phyloP scores from a whole-genome alignment of 2,329 filamentous ascomycete genomes.

The Hirsutella minnesotensis region DNA sequence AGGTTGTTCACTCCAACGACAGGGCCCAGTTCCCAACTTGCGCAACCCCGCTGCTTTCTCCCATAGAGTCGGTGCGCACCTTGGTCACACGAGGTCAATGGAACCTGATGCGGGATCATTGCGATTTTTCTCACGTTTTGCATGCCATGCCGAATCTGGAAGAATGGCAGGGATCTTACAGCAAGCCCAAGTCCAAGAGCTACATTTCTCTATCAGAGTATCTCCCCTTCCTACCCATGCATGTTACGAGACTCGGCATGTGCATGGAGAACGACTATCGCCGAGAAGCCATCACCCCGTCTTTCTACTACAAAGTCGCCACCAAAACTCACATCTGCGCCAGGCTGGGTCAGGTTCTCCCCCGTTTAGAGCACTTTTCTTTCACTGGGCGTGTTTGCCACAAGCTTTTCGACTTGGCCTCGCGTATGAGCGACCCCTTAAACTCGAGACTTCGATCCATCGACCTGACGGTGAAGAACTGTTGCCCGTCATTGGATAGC shows the following conservation, averaged over 20 bases:
- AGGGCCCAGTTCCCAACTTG: conserved; percentile 6
- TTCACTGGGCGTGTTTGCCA: conserved; percentile 65
- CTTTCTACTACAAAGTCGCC: conserved; percentile 49
- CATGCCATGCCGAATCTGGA: conserved; percentile 52
- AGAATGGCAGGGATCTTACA: conserved; percentile 52
- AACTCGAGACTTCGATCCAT: conserved; percentile 48
- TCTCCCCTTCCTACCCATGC: conserved; percentile 42
- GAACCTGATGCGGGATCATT: conserved; percentile 56
- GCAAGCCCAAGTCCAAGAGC: conserved; percentile 62
- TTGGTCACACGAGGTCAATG: conserved; percentile 65
- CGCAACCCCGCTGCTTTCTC: conserved; percentile 25
- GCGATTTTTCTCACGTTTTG: conserved; percentile 51
- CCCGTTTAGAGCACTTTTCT: conserved; percentile 52
- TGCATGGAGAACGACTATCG: conserved; percentile 62
- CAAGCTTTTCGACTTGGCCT: conserved; percentile 50
- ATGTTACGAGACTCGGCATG: conserved; percentile 52
- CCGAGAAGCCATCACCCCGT: conserved; percentile 47
- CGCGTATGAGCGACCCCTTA: conserved; percentile 34
- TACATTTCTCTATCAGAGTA: conserved; percentile 59
- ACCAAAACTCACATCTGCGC: conserved; percentile 53
- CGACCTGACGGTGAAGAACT: conserved; percentile 64
- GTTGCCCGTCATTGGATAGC: conserved; percentile 44
- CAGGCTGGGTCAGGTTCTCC: conserved; percentile 47
- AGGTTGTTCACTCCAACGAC: conserved; percentile 33
- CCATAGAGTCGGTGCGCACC: conserved; percentile 47